Percentiles rank a stretch among this genome's conserved stretches.
phyloP scores from a whole-genome alignment of 2,329 filamentous ascomycete genomes.

The Talaromyces rugulosus region DNA sequence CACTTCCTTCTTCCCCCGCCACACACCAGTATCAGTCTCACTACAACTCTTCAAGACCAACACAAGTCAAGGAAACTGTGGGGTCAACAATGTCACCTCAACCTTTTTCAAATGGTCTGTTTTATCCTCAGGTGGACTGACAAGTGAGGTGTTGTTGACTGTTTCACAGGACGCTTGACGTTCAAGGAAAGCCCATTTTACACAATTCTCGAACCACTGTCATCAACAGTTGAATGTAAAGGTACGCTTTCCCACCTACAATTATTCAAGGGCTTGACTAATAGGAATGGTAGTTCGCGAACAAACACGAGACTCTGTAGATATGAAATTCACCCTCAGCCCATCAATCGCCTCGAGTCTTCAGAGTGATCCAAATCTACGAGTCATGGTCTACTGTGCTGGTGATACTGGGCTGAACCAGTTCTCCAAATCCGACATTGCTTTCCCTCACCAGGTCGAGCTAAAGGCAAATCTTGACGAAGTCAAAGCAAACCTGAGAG shows the following conservation, averaged over 20 bases:
- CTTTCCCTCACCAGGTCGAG: conserved; percentile 90
- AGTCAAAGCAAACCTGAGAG: conserved; percentile 87
- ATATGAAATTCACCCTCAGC: conserved; percentile 57
- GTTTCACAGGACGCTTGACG: conserved; percentile 44
- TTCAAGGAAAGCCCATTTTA: conserved; percentile 87
- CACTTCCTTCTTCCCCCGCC: conserved; percentile 25
- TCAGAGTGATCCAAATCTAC: conserved; percentile 56
- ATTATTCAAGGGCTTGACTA: conserved; percentile 15
- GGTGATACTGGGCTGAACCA: conserved; percentile 54
- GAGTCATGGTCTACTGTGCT: conserved; percentile 81
- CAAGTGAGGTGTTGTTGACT: conserved; percentile 30
- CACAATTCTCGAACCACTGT: conserved; percentile 61
- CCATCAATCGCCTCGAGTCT: conserved; percentile 54
- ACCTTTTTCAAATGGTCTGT: conserved; percentile 25
- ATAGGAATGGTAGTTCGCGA: conserved; percentile 49
- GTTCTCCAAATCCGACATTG: conserved; percentile 63
- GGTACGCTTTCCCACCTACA: conserved; percentile 49
- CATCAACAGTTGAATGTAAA: conserved; percentile 65
- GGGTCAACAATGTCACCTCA: conserved; percentile 29
- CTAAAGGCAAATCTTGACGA: conserved; percentile 85
- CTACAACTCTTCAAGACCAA: conserved; percentile 19
- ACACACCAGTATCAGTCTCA: conserved; percentile 22
- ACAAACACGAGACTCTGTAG: conserved; percentile 54
- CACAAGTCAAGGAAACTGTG: conserved; percentile 25
- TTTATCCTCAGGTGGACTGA: conserved; percentile 2